A percentile compares a stretch with the other conserved stretches of the same genome.
Evolutionary conservation across 2,329 filamentous ascomycete species (phyloP).

Genomic region (Verticillium albo-atrum): DNA sequence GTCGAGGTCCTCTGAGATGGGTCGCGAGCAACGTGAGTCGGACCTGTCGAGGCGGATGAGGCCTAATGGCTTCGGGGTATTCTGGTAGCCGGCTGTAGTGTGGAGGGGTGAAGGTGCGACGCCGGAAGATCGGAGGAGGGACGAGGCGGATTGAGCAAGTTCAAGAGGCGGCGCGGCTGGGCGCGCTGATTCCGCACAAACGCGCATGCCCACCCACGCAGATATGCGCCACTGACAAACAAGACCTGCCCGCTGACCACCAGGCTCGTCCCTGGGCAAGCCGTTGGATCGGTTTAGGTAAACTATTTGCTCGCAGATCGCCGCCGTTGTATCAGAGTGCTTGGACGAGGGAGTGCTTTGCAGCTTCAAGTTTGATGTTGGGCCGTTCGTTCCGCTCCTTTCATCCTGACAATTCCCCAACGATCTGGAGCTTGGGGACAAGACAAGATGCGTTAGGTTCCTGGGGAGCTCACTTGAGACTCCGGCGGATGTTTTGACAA

Average conservation of each 20-base stretch:
- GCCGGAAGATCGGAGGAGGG: neutral
- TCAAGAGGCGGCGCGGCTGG: slow-evolving; percentile 3
- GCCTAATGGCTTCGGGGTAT: neutral
- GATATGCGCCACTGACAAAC: neutral
- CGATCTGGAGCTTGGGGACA: too few species aligned
- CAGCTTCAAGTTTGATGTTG: neutral
- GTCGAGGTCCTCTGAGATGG: neutral
- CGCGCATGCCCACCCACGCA: neutral
- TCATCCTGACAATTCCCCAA: neutral
- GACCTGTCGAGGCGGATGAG: neutral
- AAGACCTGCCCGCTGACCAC: neutral
- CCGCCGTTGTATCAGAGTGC: neutral
- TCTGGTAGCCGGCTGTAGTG: neutral
- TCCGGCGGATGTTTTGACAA: neutral
- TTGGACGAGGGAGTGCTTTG: neutral
- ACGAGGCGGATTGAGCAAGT: slow-evolving; percentile 15
- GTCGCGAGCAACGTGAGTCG: neutral
- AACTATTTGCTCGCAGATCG: neutral
- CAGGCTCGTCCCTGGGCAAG: neutral
- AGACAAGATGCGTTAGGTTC: too few species aligned
- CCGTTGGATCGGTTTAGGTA: neutral
- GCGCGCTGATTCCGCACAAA: neutral
- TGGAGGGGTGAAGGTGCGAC: neutral
- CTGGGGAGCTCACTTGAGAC: too few species aligned
- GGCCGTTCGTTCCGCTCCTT: neutral